Base-by-base conservation (phyloP, 139 green algal genomes). In the Picochlorum sp. region DNA sequence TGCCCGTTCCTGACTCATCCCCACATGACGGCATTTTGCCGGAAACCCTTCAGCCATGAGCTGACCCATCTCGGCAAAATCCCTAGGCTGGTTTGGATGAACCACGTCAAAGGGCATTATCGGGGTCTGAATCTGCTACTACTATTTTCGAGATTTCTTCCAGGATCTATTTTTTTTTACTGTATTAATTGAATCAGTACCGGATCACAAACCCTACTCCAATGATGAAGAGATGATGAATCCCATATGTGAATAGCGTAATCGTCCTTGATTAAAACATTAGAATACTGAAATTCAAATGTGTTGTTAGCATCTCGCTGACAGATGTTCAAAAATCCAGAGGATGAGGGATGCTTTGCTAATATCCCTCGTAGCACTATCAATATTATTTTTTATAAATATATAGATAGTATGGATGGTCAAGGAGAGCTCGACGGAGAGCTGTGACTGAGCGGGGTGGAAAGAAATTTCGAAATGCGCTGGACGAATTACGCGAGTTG, bases 401-500 rank as follows among this genome's bases (percentile, higher is more conserved):
- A 23, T 23, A 44, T 56, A 28, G 38, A 20, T 18, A 67, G 50
- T 15, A 57, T 65, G 55, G 66, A 65, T 32, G 55, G n/a, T 4
- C 16, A 70, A 59, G 56, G 16, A 32, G 37, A 56, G 32, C 49
- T 24, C 55, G 37, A 21, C 11, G 68, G 10, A 45, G 44, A 14
- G 30, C 21, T 20, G 50, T 58, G 4, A 16, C 21, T 15, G 52
- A 28, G 3, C 16, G 61, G 8, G 67, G 59, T 11, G 57, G 41
- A 34, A 58, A 32, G 11, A 81, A 79, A 32, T 59, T 56, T 14
- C 63, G 66, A 37, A 65, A 47, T 9, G 74, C 71, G 7, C 60
- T 83, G 4, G 71, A 70, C 6, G 50, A 77, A 64, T 55, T 84
- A 30, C 55, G 58, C 4, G 75, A 83, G 24, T 56, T 83, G 23